Base-by-base conservation (phyloP, 2,329 filamentous ascomycete species). In the Aspergillus cejpii region DNA sequence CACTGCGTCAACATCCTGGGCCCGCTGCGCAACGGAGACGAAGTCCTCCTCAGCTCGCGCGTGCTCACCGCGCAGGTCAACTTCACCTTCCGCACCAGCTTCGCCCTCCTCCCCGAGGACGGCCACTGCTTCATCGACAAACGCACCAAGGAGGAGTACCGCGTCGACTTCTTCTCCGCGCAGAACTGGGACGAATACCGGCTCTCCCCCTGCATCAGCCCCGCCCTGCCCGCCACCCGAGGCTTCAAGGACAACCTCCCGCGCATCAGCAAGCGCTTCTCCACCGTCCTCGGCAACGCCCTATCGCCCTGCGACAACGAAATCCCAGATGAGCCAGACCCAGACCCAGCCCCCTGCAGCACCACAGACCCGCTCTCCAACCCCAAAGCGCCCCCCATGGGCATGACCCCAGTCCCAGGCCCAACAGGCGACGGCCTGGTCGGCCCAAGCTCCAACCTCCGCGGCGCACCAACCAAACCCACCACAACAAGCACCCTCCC, bases 41-140 rank as follows among this genome's bases (percentile, higher is more conserved):
- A 90, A 14, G 89, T 96, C 0, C 75, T 95, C 1, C 75, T 96
- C 47, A 94, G 90, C 58, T 89, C 89, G 49, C 87, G 87, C 53
- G 84, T 96, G 0, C 75, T 97, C 12, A 95, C 89, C 1, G 89
- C 91, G 0, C 87, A 92, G 60, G 90, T 95, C 55, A 94, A 94
- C 67, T 95, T 97, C 59, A 89, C 85, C 0, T 81, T 97, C 39
- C 79, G 91, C 6, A 94, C 89, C 0, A 90, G 83, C 33, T 96
- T 87, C 59, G 81, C 83, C 8, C 80, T 96, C 6, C 75, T 97
- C 0, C 91, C 91, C 0, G 84, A 95, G 45, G 84, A 92, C 55
- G 89, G 89, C 0, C 82, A 81, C 59, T 94, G 89, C 66, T 97
- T 95, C 63, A 75, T 95, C 57, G 84, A 96, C 68, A 87, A 84